A percentile compares a stretch with the other conserved stretches of the same genome.
Conservation (phyloP, 495 filamentous ascomycete species). For the Venustampulla echinocandica region DNA sequence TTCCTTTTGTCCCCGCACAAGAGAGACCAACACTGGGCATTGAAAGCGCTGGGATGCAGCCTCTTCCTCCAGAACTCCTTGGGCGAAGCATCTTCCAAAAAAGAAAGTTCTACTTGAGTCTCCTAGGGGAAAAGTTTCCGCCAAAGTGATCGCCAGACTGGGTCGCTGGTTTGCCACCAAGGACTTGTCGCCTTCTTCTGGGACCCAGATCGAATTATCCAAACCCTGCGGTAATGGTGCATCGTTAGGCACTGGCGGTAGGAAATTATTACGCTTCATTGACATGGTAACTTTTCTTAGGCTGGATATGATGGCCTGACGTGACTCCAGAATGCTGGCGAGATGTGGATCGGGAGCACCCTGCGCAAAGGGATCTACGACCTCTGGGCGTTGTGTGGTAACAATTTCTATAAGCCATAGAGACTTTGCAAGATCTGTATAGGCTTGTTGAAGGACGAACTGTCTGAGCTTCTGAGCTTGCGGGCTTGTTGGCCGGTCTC, state of each 20-base stretch:
- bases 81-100: conserved; percentile 64
- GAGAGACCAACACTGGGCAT: conserved; percentile 63
- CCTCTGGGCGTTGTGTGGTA: conserved; percentile 39
- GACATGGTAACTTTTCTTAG: conserved; percentile 66
- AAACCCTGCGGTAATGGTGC: conserved; percentile 55
- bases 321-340: conserved; percentile 39
- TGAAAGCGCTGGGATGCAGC: conserved; percentile 54
- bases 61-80: conserved; percentile 60
- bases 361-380: neutral
- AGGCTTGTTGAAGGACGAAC: conserved; percentile 52
- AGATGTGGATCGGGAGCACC: conserved; percentile 20
- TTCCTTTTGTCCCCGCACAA: conserved; percentile 58
- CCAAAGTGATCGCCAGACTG: conserved; percentile 35
- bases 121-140: conserved; percentile 62
- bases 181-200: conserved; percentile 32
- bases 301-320: conserved; percentile 49
- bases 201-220: conserved; percentile 66
- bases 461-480: conserved; percentile 31
- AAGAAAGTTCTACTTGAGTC: conserved; percentile 63
- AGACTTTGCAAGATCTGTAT: conserved; percentile 71
- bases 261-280: conserved; percentile 70
- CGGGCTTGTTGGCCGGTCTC: conserved; percentile 42
- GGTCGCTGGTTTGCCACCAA: conserved; percentile 14
- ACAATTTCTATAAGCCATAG: conserved; percentile 72
- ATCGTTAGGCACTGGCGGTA: conserved; percentile 52